These are phyloP conservation scores for Pinus tabuliformis DNA, from an alignment of 75 land plant species.

Conservation along the genomic window DNA sequence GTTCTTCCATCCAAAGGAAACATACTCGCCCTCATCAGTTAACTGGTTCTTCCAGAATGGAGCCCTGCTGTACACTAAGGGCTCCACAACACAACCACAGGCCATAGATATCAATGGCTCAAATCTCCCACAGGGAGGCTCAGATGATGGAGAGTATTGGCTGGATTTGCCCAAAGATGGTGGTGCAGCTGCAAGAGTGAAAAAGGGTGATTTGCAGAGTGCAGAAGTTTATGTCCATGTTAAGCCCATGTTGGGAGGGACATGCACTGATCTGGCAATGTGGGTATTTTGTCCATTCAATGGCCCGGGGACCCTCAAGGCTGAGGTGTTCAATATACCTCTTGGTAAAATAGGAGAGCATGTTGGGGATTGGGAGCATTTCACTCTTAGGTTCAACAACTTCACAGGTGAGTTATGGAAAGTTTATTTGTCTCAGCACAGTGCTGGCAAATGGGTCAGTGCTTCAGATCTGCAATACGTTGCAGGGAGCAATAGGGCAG, in stretches of 20 bases:
- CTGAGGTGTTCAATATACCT: slow-evolving; percentile 14
- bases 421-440: slow-evolving; percentile 39
- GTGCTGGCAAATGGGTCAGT: slow-evolving; percentile 28
- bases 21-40: slow-evolving; percentile 29
- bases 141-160: slow-evolving; percentile 33
- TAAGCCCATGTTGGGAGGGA: slow-evolving; percentile 35
- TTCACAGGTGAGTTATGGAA: slow-evolving; percentile 30
- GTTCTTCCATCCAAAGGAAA: slow-evolving; percentile 37
- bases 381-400: slow-evolving; percentile 33
- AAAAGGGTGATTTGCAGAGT: slow-evolving; percentile 20
- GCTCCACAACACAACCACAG: slow-evolving; percentile 1
- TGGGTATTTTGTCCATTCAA: slow-evolving; percentile 48
- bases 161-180: slow-evolving; percentile 31
- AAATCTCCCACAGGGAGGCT: slow-evolving; percentile 34
- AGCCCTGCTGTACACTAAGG: slow-evolving; percentile 20
- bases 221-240: slow-evolving; percentile 29
- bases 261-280: slow-evolving; percentile 28
- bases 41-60: slow-evolving; percentile 31
- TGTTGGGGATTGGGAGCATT: slow-evolving; percentile 47
- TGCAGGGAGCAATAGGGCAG: slow-evolving; percentile 17
- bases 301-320: slow-evolving; percentile 28
- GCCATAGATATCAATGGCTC: slow-evolving; percentile 20
- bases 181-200: slow-evolving; percentile 17
- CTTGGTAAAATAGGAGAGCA: slow-evolving; percentile 34
- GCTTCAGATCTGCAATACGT: slow-evolving; percentile 30